Evolutionary conservation across 148 eudicot species (phyloP), one percentile per base, ranked within the genome.

Genomic region (Vaccinium corymbosum): DNA sequence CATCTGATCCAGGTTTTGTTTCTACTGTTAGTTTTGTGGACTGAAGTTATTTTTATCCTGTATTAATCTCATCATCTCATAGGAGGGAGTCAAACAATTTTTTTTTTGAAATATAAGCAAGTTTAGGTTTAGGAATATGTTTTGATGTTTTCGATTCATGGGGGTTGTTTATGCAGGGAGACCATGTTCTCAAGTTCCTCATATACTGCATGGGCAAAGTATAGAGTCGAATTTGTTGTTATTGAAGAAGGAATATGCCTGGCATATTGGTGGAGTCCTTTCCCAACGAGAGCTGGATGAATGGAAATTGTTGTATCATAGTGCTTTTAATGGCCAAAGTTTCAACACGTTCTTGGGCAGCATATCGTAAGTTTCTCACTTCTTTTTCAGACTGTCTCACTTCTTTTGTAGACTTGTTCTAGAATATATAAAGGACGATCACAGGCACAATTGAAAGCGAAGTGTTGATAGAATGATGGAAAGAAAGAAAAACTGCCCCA

Each of bases 241-340:
- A 73, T 82, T 94, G 85, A 90, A 83, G 82, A 84, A 89, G 87
- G 97, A 93, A 89, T 93, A 94, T 88, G 97, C 98, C 84, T 96
- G 98, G 98, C 91, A 88, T 70, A 90, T 96, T 74, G 98, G 97
- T 51, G 98, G 98, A 80, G 94, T 91, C 55, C 91, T 96, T 64
- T 85, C 98, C 68, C 92, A 87, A 59, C 91, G 82, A 29, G 98
- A 94, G 80, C 86, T 93, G 78, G 92, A 87, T 15, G 95, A 93
- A 83, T 96, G 98, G 98, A 93, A 91, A 85, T 98, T 96, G 85
- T 77, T 96, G 85, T 96, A 96, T 89, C 93, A 96, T 73, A 96
- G 98, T 82, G 88, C 92, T 76, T 75, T 87, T 61, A 91, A 93
- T 88, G 98, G 98, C 81, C 85, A 80, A 82, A 96, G 98, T 86